Conservation (phyloP, 2,329 filamentous ascomycete genomes). For the Tolypocladium ovalisporum region DNA sequence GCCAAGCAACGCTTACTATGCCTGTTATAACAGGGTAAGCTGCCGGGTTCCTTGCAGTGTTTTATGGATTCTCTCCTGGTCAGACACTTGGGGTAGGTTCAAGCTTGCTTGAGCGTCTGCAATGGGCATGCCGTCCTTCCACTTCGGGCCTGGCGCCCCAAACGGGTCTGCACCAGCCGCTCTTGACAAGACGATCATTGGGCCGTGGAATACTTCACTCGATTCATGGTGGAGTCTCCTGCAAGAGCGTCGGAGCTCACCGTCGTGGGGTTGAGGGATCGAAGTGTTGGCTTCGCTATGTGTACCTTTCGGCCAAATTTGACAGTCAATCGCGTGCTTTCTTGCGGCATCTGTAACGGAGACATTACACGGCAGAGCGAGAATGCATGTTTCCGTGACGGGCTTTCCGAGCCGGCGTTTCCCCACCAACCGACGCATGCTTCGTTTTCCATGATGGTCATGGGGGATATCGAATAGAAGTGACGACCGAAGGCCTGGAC, state of each 20-base stretch:
- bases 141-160: background rate
- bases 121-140: background rate
- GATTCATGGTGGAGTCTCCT: background rate
- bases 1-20: background rate
- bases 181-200: background rate
- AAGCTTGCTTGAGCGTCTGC: background rate
- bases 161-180: background rate
- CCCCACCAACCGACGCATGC: too few species aligned
- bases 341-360: conserved; percentile 10
- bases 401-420: too few species aligned
- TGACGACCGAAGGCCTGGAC: too few species aligned
- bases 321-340: background rate
- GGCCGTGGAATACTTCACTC: background rate
- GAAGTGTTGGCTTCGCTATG: background rate
- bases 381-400: too few species aligned
- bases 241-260: background rate
- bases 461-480: too few species aligned
- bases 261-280: background rate
- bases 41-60: background rate
- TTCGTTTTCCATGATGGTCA: too few species aligned
- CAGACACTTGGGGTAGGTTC: background rate
- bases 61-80: background rate
- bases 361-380: conserved; percentile 8
- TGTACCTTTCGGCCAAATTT: background rate
- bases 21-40: too few species aligned